Evolutionary conservation across 129 eudicot genomes (phyloP).

Genomic region (Escallonia rubra): DNA sequence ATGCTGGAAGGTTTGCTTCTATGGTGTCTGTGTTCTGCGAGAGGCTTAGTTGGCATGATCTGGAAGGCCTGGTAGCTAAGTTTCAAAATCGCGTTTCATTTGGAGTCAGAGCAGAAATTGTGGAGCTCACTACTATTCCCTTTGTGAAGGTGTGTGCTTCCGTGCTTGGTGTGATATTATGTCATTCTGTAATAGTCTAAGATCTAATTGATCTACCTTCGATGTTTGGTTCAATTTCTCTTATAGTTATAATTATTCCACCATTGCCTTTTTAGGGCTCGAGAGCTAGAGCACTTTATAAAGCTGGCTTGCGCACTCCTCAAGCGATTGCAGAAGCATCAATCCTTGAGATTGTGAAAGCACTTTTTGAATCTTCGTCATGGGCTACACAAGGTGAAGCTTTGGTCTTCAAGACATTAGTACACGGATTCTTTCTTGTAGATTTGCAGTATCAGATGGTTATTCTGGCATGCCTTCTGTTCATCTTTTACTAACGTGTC

Average conservation of each 20-base stretch:
- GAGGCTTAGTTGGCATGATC: conserved; percentile 98
- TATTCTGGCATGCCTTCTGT: neutral
- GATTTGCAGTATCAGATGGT: neutral
- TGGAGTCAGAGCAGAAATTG: conserved; percentile 99
- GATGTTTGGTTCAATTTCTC: neutral
- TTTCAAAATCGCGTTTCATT: conserved; percentile 94
- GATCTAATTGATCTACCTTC: neutral
- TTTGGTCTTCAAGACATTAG: neutral
- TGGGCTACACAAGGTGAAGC: conserved; percentile 82
- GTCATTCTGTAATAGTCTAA: neutral
- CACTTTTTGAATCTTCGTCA: conserved; percentile 84
- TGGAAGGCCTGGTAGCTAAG: conserved; percentile 75
- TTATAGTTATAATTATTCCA: neutral
- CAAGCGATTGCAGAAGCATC: conserved; percentile 97
- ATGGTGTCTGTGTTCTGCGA: conserved; percentile 99
- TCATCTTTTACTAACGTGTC: neutral
- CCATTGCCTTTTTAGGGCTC: conserved; percentile 54
- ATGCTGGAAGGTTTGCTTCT: conserved; percentile 97
- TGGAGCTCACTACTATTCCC: conserved; percentile 85
- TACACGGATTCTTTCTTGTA: neutral
- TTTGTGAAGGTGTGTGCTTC: conserved; percentile 55
- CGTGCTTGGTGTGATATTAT: neutral
- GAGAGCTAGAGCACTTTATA: conserved; percentile 95
- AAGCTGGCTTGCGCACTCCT: conserved; percentile 89
- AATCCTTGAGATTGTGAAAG: conserved; percentile 72